Evolutionary conservation across 176 grass and related monocot genomes (phyloP), one percentile per base, ranked within the genome.

Genomic region (Alopecurus myosuroides): DNA sequence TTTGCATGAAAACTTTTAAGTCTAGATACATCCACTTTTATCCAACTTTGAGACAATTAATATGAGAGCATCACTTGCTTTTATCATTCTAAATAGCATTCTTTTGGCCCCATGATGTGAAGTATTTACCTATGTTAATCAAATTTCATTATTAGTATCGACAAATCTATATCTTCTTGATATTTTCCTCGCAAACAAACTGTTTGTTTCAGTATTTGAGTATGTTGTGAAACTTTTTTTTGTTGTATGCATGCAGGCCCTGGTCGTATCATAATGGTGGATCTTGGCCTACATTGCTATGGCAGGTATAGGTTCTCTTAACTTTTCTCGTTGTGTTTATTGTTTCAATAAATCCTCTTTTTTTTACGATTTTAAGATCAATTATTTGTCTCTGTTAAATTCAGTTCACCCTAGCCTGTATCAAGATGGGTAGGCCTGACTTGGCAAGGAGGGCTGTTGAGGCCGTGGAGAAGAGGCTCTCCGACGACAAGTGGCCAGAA

Each of bases 211-310:
- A 4, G 20, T 86, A 56, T 79, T 77, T 65, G 55, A 50, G 60
- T 65, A 56, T 36, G 77, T 58, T 22, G 75, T 49, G 72, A 79
- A 22, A 76, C n/a, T 25, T 19, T 74, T 34, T 28, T 48, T 81
- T 45, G 42, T 50, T 81, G 53, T 39, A 29, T 94, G 53, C 45
- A 29, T 94, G 84, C 91, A 98, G 97, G 74, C 91, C 93, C 72
- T 98, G 97, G 97, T 98, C 91, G 1, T 95, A 99, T 84, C 93
- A 96, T 73, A 99, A 99, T 80, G 94, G 94, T 63, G 90, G 97
- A 71, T 94, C 97, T 76, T 96, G 97, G 97, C 97, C 97, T 66
- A 99, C 94, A 25, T 81, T 96, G 82, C 77, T 94, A 56, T 99
- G 97, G 97, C 91, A 94, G 97, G 97, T 99, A 88, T 19, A 53